Evolutionary conservation across 371 early-diverging fungal species (phyloP), one percentile per base, ranked within the genome.

Genomic region (Choanephora cucurbitarum): DNA sequence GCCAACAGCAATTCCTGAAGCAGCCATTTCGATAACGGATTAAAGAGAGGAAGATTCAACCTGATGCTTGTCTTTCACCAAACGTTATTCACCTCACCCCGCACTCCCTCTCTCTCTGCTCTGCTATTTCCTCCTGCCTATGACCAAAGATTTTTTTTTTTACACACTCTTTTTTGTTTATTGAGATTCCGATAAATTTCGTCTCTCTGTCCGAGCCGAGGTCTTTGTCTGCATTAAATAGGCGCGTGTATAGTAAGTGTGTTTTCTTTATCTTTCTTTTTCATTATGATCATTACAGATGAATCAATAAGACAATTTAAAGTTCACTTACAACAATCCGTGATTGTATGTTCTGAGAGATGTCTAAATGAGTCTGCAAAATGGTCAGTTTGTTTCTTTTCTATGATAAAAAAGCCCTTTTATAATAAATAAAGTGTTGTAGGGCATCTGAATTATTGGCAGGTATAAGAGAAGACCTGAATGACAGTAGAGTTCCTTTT

Each of bases 401-500:
- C n/a, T n/a, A n/a, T n/a, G n/a, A n/a, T n/a, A n/a, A n/a, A n/a
- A n/a, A n/a, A n/a, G n/a, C n/a, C n/a, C n/a, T n/a, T n/a, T n/a
- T n/a, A n/a, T n/a, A n/a, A n/a, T n/a, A n/a, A n/a, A n/a, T n/a
- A n/a, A n/a, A n/a, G n/a, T n/a, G n/a, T n/a, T 32, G 28, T 58
- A 87, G 88, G 91, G 88, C 90, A 31, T 82, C 86, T 8, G 89
- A 90, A 60, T 70, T 86, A 33, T 75, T 89, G 13, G 79, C 79
- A 53, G 85, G 86, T 3, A 76, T 90, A 13, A 60, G 70, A n/a
- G 41, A 44, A 3, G 48, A 44, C 6, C 10, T 55, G 1, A 9
- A 69, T 17, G 62, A 69, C 14, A 31, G 14, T 1, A 9, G 23
- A 37, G 44, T 43, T 18, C 21, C 57, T 9, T 62, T 62, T 21